Percentiles rank a stretch among this genome's conserved stretches.
These are phyloP conservation scores for Colletotrichum tanaceti DNA, from an alignment of 2,329 filamentous ascomycete genomes.

Conservation along the genomic window DNA sequence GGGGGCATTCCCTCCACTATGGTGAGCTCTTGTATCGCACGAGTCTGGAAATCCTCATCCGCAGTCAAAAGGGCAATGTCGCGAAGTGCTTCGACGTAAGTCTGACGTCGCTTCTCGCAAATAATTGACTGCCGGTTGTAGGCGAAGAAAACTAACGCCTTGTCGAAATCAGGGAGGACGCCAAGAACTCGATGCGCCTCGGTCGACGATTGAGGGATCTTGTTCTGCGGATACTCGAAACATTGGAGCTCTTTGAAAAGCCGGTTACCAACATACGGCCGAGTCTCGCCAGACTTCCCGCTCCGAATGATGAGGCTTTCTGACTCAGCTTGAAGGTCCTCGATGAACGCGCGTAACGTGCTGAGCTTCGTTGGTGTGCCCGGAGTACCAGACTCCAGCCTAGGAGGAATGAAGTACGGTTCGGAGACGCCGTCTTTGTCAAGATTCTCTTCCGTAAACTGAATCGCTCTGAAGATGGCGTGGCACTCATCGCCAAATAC, in stretches of 20 bases:
- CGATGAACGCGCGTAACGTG: slow-evolving; percentile 60
- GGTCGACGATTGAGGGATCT: neutral
- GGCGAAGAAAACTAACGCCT: slow-evolving; percentile 35
- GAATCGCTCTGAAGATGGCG: slow-evolving; percentile 61
- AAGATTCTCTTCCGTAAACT: slow-evolving; percentile 57
- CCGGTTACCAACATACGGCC: slow-evolving; percentile 14
- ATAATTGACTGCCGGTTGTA: slow-evolving; percentile 34
- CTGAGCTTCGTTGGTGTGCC: slow-evolving; percentile 51
- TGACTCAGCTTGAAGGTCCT: slow-evolving; percentile 62
- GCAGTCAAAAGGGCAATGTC: slow-evolving; percentile 30
- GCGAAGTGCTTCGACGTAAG: slow-evolving; percentile 31
- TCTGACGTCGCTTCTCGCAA: slow-evolving; percentile 29
- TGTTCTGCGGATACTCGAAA: slow-evolving; percentile 35
- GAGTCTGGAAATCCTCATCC: slow-evolving; percentile 35
- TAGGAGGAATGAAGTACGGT: slow-evolving; percentile 51
- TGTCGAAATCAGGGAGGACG: slow-evolving; percentile 38
- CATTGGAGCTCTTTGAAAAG: slow-evolving; percentile 37
- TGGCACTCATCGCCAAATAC: slow-evolving; percentile 64
- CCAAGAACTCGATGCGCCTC: slow-evolving; percentile 34
- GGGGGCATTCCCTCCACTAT: slow-evolving; percentile 26
- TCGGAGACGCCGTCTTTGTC: slow-evolving; percentile 55
- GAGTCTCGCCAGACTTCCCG: slow-evolving; percentile 38
- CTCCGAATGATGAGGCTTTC: slow-evolving; percentile 54
- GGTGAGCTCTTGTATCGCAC: slow-evolving; percentile 37
- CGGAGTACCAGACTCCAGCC: slow-evolving; percentile 46